Evolutionary conservation across 2,329 filamentous ascomycete species (phyloP), one percentile per base, ranked within the genome.

Genomic region (Graphilbum sp.): DNA sequence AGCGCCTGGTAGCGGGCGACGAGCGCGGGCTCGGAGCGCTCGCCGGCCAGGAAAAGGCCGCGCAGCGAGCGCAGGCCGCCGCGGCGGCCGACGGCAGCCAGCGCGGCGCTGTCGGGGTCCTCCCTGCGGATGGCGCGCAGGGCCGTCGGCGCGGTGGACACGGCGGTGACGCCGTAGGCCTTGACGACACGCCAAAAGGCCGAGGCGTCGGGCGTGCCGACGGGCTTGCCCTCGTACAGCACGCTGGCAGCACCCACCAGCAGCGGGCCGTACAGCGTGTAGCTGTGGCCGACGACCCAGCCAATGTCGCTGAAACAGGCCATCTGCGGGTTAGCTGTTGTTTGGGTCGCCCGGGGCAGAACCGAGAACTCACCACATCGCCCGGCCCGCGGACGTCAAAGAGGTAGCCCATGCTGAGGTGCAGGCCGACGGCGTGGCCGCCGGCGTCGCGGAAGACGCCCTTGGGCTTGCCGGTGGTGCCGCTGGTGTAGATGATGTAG

Each of bases 401-500:
- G 4, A 92, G 60, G 48, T 88, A 87, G 51, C 75, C 75, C 47
- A 93, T 84, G 11, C 80, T 85, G 24, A 93, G 64, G 46, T 86
- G 75, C 23, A 95, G 61, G 0, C 85, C 85, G 1, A 94, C 87
- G 1, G 84, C 85, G 55, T 93, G 85, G 2, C 87, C 87, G 3
- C 80, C 86, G 1, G 83, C 81, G 51, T 90, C 79, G 32, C 87
- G 69, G 15, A 90, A 55, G 0, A 93, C 84, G 1, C 85, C 85
- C 57, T 93, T 93, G 0, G 85, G 85, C 8, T 75, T 56, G 2
- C 84, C 84, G 0, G 84, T 92, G 0, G 85, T 92, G 12, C 84
- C 76, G 36, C 77, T 84, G 0, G 85, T 93, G 53, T 93, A 88
- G 41, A 93, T 92, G 47, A 92, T 81, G 56, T 95, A 94, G n/a